Evolutionary conservation across 345 rosid species (phyloP), one percentile per base, ranked within the genome.

Genomic region (thale cress (Arabidopsis thaliana)): DNA sequence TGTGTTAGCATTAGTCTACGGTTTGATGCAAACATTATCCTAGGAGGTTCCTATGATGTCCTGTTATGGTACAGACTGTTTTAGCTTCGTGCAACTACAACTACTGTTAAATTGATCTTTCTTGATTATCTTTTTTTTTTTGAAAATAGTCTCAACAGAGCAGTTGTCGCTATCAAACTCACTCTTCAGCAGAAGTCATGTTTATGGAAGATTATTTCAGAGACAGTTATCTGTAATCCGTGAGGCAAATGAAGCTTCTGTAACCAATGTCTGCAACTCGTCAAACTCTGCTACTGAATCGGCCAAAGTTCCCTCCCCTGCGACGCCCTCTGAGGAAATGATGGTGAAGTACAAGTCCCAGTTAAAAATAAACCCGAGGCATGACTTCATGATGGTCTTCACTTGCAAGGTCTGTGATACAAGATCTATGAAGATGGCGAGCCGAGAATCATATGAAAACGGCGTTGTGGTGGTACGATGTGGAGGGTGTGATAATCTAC

Each of bases 391-490:
- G 71, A 87, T 94, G 89, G 82, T 94, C 49, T 94, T 84, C 67
- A 91, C 98, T 13, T 88, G 96, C 84, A 91, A 80, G 73, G 96
- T 94, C 69, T 90, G 98, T 6, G 95, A 91, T 65, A 94, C 97
- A 4, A 87, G 98, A 65, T 91, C 93, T 0, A 74, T 88, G 42
- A 94, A 91, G 89, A 89, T 84, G 62, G 78, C 79, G 23, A 86
- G 95, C 61, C 85, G 87, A 3, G 89, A 89, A 67, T 87, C 97
- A 0, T 91, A 91, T 10, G 95, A 91, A 71, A 91, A 89, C 63
- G 97, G 98, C 0, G 89, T 94, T 57, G 98, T 94, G 72, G 91
- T 91, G 48, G 97, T 82, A 14, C 82, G 88, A 1, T 94, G 98
- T 68, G 72, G 86, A 40, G 95, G 98, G 5, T 94, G 98, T 65